Evolutionary conservation across 129 eudicot species (phyloP), one percentile per base, ranked within the genome.

Genomic region (Lactuca sativa): DNA sequence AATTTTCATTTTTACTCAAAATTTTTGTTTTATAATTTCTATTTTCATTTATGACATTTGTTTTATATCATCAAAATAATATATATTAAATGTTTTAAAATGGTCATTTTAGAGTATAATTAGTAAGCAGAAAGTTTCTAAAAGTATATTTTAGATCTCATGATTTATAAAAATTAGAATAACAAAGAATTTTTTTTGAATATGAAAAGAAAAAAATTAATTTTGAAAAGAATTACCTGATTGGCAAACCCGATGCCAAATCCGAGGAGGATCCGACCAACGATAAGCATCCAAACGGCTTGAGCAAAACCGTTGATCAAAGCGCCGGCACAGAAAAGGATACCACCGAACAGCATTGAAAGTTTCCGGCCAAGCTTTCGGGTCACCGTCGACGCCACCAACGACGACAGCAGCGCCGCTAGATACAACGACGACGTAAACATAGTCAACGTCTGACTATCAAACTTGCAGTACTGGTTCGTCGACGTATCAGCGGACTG

Each of bases 171-270:
- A 36, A 61, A 61, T 13, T 61, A 36, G 4, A 36, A 61, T 17
- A n/a, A 54, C 40, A 53, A 9, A 12, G 0, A 37, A 8, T 25
- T 25, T 25, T 25, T 25, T 25, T 25, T 0, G 30, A 18, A 30
- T 4, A 57, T 4, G 2, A 10, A 3, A 13, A 34, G 47, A 8
- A 25, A 5, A 0, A 2, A 1, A 2, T 40, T 15, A 72, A 32
- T 33, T 59, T 4, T 5, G n/a, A 0, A 56, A 31, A 7, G 6
- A 52, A 17, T 47, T 75, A 91, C 97, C 97, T 92, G 97, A 84
- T 88, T 88, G 65, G 97, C 96, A 48, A 88, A 92, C 40, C 97
- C 97, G 14, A 92, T 85, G 56, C 97, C 97, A 32, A 88, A 88
- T 58, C 97, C 97, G 5, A 92, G 89, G 5, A 92, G 74, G 70